Base-by-base conservation (phyloP, 2,329 filamentous ascomycete species). In the Rhytidhysteron rufulum region DNA sequence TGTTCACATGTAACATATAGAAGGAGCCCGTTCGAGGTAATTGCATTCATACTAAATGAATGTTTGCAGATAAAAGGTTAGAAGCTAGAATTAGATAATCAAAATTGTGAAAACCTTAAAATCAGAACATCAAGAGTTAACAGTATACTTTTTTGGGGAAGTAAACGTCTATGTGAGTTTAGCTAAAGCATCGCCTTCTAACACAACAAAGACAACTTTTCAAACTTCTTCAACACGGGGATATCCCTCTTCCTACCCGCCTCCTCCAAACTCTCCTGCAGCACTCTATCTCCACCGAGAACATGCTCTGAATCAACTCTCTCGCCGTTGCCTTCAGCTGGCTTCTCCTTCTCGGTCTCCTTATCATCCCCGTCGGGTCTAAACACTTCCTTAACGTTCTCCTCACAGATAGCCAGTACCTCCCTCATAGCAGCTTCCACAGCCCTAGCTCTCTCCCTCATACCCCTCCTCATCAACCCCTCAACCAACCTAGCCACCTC, bases 401-500 rank as follows among this genome's bases (percentile, higher is more conserved):
- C 72, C 48, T 67, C 68, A 61, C 88, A 95, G 46, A 80, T 76
- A 32, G 79, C 81, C 8, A 88, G 69, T 1, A 97, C 83, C 48
- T 93, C 88, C 4, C 69, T 74, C 69, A 91, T 80, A 19, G 87
- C 77, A 7, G 71, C 75, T 64, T 93, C 85, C 3, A 95, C 79
- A 5, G 88, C 85, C 11, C 81, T 74, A 4, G 89, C 93, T 36
- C 89, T 77, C 71, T 97, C 93, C 32, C 86, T 77, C 93, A 97
- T 97, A 16, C 79, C 80, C 24, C 93, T 73, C 41, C 89, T 77
- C 46, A 89, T 73, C 42, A 97, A 70, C 0, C 85, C 89, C 49
- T 86, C 82, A 0, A 95, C 78, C 6, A 97, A 73, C 13, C 82
- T 70, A 57, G 81, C 77, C 1, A 88, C 79, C 62, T 98, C 93